Conservation (phyloP, 495 filamentous ascomycete genomes). For the Clohesyomyces aquaticus region DNA sequence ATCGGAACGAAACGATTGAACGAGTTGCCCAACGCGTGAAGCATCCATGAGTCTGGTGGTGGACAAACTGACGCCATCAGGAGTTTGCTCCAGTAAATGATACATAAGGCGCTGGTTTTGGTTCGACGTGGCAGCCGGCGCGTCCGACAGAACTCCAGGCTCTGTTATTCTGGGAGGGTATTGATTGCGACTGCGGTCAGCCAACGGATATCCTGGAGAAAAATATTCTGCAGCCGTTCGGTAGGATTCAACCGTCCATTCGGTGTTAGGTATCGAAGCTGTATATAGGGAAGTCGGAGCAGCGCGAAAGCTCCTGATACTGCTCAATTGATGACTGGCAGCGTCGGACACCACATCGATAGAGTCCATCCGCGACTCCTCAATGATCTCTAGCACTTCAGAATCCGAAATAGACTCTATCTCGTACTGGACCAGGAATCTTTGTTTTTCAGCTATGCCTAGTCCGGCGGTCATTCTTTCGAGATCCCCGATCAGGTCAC, state of each 20-base stretch:
- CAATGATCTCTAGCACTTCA: neutral
- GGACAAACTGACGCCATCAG: too few species aligned
- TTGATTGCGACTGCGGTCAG: too few species aligned
- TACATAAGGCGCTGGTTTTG: too few species aligned
- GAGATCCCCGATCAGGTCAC: neutral
- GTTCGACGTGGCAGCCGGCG: too few species aligned
- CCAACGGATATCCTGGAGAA: too few species aligned
- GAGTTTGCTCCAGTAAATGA: too few species aligned
- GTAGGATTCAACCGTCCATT: neutral
- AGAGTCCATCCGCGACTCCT: neutral
- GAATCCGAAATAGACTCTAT: conserved; percentile 4
- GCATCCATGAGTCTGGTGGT: too few species aligned
- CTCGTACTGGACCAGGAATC: conserved; percentile 7
- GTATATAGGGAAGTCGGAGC: neutral
- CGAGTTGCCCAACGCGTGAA: too few species aligned
- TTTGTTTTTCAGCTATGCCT: neutral
- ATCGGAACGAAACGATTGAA: too few species aligned
- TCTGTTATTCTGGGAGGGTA: too few species aligned
- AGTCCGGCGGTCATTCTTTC: neutral
- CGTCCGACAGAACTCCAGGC: too few species aligned
- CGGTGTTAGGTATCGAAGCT: neutral
- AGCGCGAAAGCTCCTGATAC: neutral
- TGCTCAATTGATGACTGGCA: neutral
- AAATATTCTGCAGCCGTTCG: too few species aligned
- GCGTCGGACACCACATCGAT: conserved; percentile 2